These are phyloP conservation scores for Colletotrichum noveboracense DNA, from an alignment of 2,329 filamentous ascomycete genomes.

Conservation along the genomic window DNA sequence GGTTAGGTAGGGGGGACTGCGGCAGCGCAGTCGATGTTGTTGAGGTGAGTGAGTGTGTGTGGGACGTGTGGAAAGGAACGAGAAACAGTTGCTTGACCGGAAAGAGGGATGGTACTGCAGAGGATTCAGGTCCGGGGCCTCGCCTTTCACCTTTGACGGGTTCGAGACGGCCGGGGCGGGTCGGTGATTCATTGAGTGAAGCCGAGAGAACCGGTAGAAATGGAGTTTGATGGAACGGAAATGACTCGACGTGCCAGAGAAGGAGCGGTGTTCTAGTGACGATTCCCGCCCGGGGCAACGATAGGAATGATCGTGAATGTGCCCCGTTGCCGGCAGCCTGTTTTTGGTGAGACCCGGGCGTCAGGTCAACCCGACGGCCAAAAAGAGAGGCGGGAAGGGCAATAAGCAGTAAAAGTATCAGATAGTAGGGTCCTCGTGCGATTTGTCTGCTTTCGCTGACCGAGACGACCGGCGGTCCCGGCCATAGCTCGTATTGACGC, in stretches of 20 bases:
- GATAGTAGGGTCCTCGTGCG: neutral
- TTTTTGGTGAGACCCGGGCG: neutral
- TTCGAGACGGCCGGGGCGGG: neutral
- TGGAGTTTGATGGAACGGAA: slow-evolving; percentile 15
- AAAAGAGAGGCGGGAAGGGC: neutral
- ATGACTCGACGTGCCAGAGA: slow-evolving; percentile 17
- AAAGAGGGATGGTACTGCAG: neutral
- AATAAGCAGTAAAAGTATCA: neutral
- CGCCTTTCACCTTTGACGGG: neutral
- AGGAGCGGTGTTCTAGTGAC: neutral
- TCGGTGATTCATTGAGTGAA: neutral
- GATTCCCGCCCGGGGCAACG: neutral
- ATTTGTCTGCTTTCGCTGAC: neutral
- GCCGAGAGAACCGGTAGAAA: slow-evolving; percentile 7
- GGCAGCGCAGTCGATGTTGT: neutral
- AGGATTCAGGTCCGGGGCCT: neutral
- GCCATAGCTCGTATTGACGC: neutral
- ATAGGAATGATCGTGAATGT: neutral
- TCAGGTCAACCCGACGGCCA: neutral
- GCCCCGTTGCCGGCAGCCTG: neutral
- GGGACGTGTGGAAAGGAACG: neutral
- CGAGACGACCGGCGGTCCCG: slow-evolving; percentile 6
- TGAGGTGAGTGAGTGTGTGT: neutral
- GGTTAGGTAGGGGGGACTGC: neutral
- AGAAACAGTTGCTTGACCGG: neutral